Evolutionary conservation across 2,329 filamentous ascomycete species (phyloP), one percentile per base, ranked within the genome.

Genomic region (Chrysoporthe puriensis): DNA sequence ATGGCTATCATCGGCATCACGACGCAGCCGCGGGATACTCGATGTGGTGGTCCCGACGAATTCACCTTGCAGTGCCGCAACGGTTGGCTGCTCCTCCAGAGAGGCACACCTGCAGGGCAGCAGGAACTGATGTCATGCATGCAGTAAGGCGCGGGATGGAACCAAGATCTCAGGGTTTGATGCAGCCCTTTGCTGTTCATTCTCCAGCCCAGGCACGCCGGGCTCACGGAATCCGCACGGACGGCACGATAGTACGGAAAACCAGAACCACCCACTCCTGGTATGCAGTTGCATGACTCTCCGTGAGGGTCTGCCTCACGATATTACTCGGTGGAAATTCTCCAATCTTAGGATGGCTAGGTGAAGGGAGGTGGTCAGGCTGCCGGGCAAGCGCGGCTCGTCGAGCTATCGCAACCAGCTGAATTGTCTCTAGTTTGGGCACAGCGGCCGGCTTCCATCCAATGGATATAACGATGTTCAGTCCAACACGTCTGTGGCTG

Each of bases 81-180:
- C 50, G 50, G 50, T 13, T 54, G 26, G 50, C 48, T 52, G 11
- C 48, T 18, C 48, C n/a, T 42, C 34, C 18, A 54, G 34, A 54
- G 18, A 52, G 34, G 18, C 43, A 58, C 52, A 67, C n/a, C 43
- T 64, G 65, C 66, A 64, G 66, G 43, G 42, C 61, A 67, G 52
- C 62, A 26, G 48, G 11, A 48, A 54, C 67, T 71, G 69, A 72
- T 73, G 69, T 70, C 71, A 72, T 71, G 71, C 72, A 73, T 70
- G 68, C 69, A 70, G 48, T 44, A 52, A 50, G 40, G 66, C 64
- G 61, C 61, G 50, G 58, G 68, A 60, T 63, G 26, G 8, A 48
- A 66, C 16, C 21, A 63, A 50, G 62, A 68, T 63, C 52, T 64
- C 64, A 63, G 63, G 60, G 70, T 59, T 54, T 46, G 62, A 32